Conservation (phyloP, 1,284 basidiomycete genomes). For the Apiotrichum porosum region DNA sequence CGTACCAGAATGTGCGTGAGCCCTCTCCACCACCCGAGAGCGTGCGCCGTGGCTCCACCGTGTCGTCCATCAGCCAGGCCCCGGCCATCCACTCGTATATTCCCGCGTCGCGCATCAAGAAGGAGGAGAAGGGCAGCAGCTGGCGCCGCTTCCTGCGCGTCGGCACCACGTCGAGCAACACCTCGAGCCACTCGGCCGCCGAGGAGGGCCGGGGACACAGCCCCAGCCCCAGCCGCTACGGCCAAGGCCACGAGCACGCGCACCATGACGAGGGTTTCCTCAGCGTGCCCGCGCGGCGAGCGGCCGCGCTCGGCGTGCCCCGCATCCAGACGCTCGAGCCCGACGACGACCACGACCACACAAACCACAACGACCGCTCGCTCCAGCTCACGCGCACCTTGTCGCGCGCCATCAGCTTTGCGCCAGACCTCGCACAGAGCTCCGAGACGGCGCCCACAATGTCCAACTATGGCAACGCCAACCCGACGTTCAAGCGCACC, state of each 20-base stretch:
- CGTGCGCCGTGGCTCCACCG: neutral
- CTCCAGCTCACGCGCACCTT: constrained; percentile 19
- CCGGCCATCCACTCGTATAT: constrained; percentile 16
- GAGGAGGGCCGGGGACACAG: constrained; percentile 9
- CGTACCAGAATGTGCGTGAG: constrained; percentile 1
- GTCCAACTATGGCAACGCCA: constrained; percentile 34
- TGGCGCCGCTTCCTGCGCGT: constrained; percentile 18
- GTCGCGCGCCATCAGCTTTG: constrained; percentile 38
- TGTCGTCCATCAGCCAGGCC: neutral
- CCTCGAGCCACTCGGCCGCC: neutral
- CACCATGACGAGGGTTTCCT: too few species aligned
- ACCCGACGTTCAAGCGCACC: constrained; percentile 38
- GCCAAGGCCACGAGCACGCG: too few species aligned
- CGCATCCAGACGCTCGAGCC: neutral
- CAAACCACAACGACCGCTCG: constrained; percentile 5
- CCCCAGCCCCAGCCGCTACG: neutral
- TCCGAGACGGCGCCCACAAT: constrained; percentile 39
- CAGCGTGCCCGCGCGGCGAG: too few species aligned
- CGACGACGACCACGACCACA: neutral
- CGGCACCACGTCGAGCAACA: constrained; percentile 3
- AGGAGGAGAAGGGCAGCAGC: neutral
- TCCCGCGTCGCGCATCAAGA: constrained; percentile 6
- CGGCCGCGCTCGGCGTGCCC: neutral
- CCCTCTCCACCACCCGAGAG: neutral
- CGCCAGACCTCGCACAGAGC: constrained; percentile 27